Evolutionary conservation across 108 stramenopile genomes (phyloP), one percentile per base, ranked within the genome.

Genomic region (Epipyxis sp.): DNA sequence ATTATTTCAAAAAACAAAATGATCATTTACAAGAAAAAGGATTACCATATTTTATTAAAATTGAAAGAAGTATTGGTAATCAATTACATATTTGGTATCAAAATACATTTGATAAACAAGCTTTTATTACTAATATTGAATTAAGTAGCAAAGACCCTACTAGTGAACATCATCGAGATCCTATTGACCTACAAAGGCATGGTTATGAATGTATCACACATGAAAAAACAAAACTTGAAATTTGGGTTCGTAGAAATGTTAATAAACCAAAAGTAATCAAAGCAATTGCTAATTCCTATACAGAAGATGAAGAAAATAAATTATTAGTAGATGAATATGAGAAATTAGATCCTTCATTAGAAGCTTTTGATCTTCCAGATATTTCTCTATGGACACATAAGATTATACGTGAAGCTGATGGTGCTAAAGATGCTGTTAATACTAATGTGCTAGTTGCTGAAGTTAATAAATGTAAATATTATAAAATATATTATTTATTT

Each of bases 81-180:
- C 46, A 74, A 20, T 27, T 74, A 3, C 43, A 32, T 27, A 6
- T 74, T 10, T 74, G 71, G 71, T 30, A 16, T 10, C 46, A 74
- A 42, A 74, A 10, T 13, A 13, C 71, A 16, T 54, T 13, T 74
- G 50, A 74, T 42, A 30, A 46, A 13, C 16, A 13, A 16, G 3
- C 37, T 27, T 74, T 74, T 32, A 74, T 74, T 39, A 74, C 71
- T 32, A 30, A 74, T 74, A 74, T 74, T 27, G 6, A 27, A 10
- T 39, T 74, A 42, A 13, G 13, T 34, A 37, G 43, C 25, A 74
- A 46, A 30, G 6, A 74, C 6, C 13, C 6, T 6, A 29, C 16
- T 27, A 74, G 42, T 74, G 46, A 46, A 74, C 34, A 42, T 34
- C 42, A 74, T 37, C 27, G 16, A 10, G 71, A 74, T 20, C 6